Evolutionary conservation across 1,139 yeast genomes (phyloP), one percentile per base, ranked within the genome.

Genomic region (Zygosaccharomyces sapae): DNA sequence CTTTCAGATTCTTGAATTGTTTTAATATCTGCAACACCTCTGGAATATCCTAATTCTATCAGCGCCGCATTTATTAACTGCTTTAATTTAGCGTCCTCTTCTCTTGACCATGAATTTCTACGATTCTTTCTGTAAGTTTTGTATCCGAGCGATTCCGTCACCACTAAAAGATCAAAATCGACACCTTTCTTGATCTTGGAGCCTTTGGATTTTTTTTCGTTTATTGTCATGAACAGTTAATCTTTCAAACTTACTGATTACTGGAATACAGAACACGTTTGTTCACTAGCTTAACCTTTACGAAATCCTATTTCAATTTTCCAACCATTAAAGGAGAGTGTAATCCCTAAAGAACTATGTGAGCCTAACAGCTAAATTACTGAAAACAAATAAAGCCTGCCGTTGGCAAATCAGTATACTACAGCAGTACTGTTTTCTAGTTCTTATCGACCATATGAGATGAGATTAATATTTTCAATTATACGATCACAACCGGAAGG

Each of bases 141-240:
- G 62, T 81, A 81, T 5, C 94, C 94, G 10, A 85, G 65, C 1
- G 86, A 79, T 60, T 82, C 85, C 3, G 90, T 82, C 22, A 83
- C 73, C 16, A 83, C 82, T 47, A 84, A 62, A 6, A 87, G 84
- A 61, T 84, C 87, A 41, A 83, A 75, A 31, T 46, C 47, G 19
- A 44, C 38, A 13, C 48, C 34, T 31, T 49, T 46, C 27, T 46
- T 49, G 33, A 33, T 37, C 36, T 49, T 49, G 7, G 49, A 33
- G n/a, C 20, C 38, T 9, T 41, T 39, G n/a, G 39, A 25, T 35
- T 45, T 48, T 36, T 38, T 44, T 12, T 48, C 51, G 41, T 38
- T 38, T 12, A 29, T n/a, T 7, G 41, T 38, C 41, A 38, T 38
- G 41, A 18, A 5, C 22, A 19, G 22, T 5, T 19, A 3, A 19